These are phyloP conservation scores for Rhododendron griersonianum DNA, from an alignment of 148 eudicot species.

Conservation along the genomic window DNA sequence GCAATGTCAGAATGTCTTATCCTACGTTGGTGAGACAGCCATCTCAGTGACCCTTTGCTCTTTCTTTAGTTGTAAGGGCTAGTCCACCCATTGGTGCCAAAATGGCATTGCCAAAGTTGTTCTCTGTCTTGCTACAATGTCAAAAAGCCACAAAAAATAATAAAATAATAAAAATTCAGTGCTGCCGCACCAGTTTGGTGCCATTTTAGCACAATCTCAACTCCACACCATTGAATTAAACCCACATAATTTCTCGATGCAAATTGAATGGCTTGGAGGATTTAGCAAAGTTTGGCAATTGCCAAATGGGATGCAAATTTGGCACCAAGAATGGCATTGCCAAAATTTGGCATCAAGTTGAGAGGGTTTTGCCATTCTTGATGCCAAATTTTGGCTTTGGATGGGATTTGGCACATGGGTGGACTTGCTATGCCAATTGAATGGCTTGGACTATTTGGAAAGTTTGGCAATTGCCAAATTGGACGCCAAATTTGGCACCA, in stretches of 20 bases:
- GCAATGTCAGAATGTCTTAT: background rate
- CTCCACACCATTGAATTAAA: too few relatives aligned
- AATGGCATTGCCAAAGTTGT: too few relatives aligned
- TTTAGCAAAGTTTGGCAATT: too few relatives aligned
- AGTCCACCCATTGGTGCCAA: background rate
- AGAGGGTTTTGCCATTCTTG: background rate
- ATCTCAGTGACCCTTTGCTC: background rate
- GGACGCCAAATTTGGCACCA: background rate
- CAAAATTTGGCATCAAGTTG: background rate
- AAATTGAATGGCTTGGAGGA: too few relatives aligned
- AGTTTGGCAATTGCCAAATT: background rate
- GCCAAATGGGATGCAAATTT: too few relatives aligned
- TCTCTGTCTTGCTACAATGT: too few relatives aligned
- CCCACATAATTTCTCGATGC: too few relatives aligned
- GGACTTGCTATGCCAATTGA: background rate
- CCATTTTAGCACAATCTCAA: too few relatives aligned
- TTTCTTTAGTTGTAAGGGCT: background rate
- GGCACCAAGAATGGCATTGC: too few relatives aligned
- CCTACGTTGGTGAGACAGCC: background rate
- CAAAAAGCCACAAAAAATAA: too few relatives aligned
- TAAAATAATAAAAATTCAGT: too few relatives aligned
- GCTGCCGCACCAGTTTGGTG: too few relatives aligned
- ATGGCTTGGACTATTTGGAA: background rate
- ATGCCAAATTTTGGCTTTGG: background rate
- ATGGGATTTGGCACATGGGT: background rate